These are phyloP conservation scores for Choiromyces venosus DNA, from an alignment of 495 filamentous ascomycete genomes.

Conservation along the genomic window DNA sequence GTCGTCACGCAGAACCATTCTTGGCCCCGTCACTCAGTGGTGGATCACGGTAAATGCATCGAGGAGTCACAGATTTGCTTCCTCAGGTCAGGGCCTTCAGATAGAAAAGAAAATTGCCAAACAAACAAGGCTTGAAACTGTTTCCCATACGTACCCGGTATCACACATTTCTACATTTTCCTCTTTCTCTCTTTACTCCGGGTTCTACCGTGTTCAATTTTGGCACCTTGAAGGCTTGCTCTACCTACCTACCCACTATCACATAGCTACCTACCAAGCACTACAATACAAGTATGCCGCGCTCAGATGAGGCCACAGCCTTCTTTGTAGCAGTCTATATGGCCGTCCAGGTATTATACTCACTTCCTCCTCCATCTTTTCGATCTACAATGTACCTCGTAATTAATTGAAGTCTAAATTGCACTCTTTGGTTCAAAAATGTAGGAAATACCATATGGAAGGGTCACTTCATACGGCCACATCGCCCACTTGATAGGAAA, in stretches of 20 bases:
- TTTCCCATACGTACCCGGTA: not conserved
- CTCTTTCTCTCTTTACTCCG: not conserved
- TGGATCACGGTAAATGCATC: not conserved
- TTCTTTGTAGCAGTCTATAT: constrained; percentile 81
- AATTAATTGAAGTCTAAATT: constrained; percentile 1
- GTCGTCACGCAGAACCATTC: not conserved
- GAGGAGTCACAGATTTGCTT: not conserved
- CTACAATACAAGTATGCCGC: constrained; percentile 52
- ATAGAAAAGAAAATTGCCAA: not conserved
- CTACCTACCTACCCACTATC: not conserved
- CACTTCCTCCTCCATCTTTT: not conserved
- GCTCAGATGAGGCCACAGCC: constrained; percentile 73
- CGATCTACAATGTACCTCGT: not conserved
- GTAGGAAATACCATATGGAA: constrained; percentile 67
- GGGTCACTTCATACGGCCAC: constrained; percentile 83
- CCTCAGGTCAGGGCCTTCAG: not conserved
- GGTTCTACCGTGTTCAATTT: not conserved
- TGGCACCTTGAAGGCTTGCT: not conserved
- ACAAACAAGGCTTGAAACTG: not conserved
- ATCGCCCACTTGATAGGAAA: constrained; percentile 74
- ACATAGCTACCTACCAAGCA: not conserved
- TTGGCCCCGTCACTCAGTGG: not conserved
- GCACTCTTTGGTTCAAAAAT: not conserved
- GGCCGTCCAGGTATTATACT: constrained; percentile 61
- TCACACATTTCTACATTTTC: not conserved